Conservation (phyloP, 2,329 filamentous ascomycete species). For the Didymella pinodella region DNA sequence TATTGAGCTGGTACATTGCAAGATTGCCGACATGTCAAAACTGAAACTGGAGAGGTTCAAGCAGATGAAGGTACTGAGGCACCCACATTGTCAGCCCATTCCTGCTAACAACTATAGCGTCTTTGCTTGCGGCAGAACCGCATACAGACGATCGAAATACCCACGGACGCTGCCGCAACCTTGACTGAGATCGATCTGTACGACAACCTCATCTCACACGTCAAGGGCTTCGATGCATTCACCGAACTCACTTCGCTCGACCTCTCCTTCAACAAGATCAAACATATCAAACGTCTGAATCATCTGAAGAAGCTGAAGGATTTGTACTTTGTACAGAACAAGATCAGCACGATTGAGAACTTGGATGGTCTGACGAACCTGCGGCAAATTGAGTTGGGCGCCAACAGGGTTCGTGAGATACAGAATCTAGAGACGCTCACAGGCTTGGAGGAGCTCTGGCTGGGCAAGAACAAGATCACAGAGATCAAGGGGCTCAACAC, state of each 20-base stretch:
- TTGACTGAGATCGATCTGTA: conserved; percentile 91
- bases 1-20: conserved; percentile 88
- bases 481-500: conserved; percentile 78
- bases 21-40: conserved; percentile 77
- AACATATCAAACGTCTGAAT: conserved; percentile 89
- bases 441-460: conserved; percentile 87
- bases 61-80: conserved; percentile 64
- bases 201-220: conserved; percentile 90
- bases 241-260: conserved; percentile 80
- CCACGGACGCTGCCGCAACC: conserved; percentile 69
- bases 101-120: conserved; percentile 54
- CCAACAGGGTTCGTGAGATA: conserved; percentile 89
- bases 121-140: conserved; percentile 93
- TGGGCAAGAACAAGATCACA: conserved; percentile 96
- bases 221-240: conserved; percentile 82
- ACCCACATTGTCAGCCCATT: background rate
- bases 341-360: conserved; percentile 86
- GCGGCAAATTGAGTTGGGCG: conserved; percentile 86
- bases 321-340: conserved; percentile 93
- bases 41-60: conserved; percentile 85
- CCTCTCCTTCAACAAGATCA: conserved; percentile 98
- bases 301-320: conserved; percentile 81
- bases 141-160: conserved; percentile 80
- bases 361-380: conserved; percentile 77
- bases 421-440: conserved; percentile 80